Conservation (phyloP, 2,329 filamentous ascomycete genomes). For the Aspergillus versicolor region DNA sequence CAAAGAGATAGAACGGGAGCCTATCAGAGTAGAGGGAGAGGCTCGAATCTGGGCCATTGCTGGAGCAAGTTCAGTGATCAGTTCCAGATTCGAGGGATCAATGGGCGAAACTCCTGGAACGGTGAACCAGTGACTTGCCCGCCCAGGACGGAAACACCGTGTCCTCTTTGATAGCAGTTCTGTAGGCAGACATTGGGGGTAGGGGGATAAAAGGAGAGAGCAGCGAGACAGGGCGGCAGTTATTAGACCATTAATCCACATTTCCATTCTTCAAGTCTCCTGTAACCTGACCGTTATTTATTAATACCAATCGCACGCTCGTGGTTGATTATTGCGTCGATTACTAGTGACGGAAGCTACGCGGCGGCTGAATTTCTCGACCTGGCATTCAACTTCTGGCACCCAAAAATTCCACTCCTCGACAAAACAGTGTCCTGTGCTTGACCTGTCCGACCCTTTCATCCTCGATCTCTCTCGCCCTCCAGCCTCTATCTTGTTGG, state of each 20-base stretch:
- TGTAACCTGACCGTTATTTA: too few relatives aligned
- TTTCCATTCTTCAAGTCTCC: too few relatives aligned
- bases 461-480: slow-evolving; percentile 8
- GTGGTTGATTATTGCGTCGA: slow-evolving; percentile 2
- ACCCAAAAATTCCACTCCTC: slow-evolving; percentile 34
- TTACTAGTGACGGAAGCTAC: slow-evolving; percentile 39
- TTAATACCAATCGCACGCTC: too few relatives aligned
- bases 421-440: slow-evolving; percentile 24
- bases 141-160: slow-evolving; percentile 27
- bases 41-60: slow-evolving; percentile 13
- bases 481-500: slow-evolving; percentile 12
- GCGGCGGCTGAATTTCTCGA: slow-evolving; percentile 37
- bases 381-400: slow-evolving; percentile 29
- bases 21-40: slow-evolving; percentile 17
- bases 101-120: neutral
- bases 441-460: slow-evolving; percentile 9
- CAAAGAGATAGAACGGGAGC: slow-evolving; percentile 12
- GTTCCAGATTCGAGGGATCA: slow-evolving; percentile 5
- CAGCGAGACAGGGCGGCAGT: neutral
- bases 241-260: neutral
- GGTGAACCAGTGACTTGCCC: neutral
- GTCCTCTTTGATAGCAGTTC: slow-evolving; percentile 23
- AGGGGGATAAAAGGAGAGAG: neutral
- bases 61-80: slow-evolving; percentile 4
- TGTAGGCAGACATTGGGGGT: slow-evolving; percentile 5